A percentile compares a stretch with the other conserved stretches of the same genome.
phyloP scores from a whole-genome alignment of 345 rosid genomes.

The Garcia nutans region DNA sequence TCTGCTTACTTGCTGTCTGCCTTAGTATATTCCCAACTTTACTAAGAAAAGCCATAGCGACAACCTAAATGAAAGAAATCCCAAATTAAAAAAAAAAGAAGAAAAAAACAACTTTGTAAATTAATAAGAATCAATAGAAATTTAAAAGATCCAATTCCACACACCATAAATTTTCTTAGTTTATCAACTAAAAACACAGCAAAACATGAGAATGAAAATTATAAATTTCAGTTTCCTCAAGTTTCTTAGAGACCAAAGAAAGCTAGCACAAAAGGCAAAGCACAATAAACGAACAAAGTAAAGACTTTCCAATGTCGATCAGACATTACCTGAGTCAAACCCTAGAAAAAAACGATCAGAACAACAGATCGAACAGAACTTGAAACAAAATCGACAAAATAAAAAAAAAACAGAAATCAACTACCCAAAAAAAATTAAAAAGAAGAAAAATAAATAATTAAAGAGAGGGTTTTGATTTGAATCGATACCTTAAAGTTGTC shows the following conservation, averaged over 20 bases:
- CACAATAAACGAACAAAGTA: background rate
- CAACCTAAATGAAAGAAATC: constrained; percentile 25
- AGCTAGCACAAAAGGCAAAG: background rate
- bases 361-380: background rate
- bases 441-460: background rate
- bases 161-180: background rate
- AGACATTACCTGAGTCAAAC: background rate
- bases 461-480: background rate
- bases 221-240: too few relatives aligned
- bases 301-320: background rate
- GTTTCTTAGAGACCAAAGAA: background rate
- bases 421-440: background rate
- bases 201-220: background rate
- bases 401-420: too few relatives aligned
- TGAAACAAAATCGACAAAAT: background rate
- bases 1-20: constrained; percentile 61
- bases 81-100: background rate
- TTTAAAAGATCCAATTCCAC: background rate
- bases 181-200: background rate
- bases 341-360: background rate
- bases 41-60: constrained; percentile 74
- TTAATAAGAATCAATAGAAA: background rate
- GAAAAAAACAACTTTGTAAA: background rate
- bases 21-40: constrained; percentile 66
- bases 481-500: background rate